These are phyloP conservation scores for Ceratobasidium papillatum DNA, from an alignment of 1,284 basidiomycete species.

Conservation along the genomic window DNA sequence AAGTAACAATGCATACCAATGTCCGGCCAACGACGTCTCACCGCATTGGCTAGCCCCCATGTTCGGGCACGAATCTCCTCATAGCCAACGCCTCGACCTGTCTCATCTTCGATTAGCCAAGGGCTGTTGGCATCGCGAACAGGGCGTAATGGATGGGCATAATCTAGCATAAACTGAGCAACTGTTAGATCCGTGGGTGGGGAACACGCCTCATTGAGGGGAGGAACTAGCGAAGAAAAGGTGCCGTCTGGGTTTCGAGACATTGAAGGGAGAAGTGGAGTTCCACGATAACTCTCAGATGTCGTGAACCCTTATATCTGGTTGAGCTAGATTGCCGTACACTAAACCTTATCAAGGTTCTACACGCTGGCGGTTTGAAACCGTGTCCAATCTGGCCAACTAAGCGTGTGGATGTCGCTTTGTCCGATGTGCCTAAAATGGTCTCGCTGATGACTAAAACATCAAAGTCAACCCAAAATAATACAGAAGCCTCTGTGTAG, in stretches of 20 bases:
- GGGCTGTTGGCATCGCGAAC: constrained; percentile 53
- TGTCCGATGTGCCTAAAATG: neutral
- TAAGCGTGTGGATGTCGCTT: neutral
- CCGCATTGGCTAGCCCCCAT: constrained; percentile 67
- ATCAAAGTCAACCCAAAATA: neutral
- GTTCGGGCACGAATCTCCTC: constrained; percentile 62
- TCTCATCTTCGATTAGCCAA: constrained; percentile 73
- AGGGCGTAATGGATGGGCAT: constrained; percentile 61
- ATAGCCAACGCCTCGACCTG: constrained; percentile 54
- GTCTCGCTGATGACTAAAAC: neutral
- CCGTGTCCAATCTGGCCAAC: neutral
- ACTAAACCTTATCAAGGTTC: neutral
- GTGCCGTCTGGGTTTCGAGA: constrained; percentile 35
- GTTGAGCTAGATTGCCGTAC: neutral
- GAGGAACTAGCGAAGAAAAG: constrained; percentile 26
- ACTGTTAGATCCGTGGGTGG: constrained; percentile 78
- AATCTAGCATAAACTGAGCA: constrained; percentile 76
- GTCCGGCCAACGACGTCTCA: constrained; percentile 61
- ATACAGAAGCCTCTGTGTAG: neutral
- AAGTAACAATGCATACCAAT: constrained; percentile 50
- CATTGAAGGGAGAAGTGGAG: neutral
- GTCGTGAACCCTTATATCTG: neutral
- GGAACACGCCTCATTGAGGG: constrained; percentile 47
- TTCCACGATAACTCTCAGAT: neutral
- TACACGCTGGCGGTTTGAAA: neutral